A percentile compares a stretch with the other conserved stretches of the same genome.
Evolutionary conservation across 495 filamentous ascomycete species (phyloP).

Genomic region (Daldinia childiae): DNA sequence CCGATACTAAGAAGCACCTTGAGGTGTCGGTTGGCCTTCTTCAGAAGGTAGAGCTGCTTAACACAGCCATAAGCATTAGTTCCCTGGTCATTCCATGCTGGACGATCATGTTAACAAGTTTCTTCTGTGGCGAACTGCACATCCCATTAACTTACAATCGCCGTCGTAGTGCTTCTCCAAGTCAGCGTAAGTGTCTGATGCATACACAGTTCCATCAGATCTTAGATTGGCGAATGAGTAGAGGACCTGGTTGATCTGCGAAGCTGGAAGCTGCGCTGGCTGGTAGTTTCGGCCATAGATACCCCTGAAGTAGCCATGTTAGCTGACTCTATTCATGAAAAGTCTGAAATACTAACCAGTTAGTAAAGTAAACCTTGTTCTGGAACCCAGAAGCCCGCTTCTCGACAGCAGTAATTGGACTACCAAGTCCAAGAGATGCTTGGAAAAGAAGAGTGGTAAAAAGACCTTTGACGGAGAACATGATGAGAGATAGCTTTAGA

Average conservation of each 20-base stretch:
- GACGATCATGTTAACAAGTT: slow-evolving; percentile 21
- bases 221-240: slow-evolving; percentile 92
- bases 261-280: slow-evolving; percentile 79
- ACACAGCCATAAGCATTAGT: slow-evolving; percentile 82
- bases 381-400: slow-evolving; percentile 47
- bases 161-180: slow-evolving; percentile 76
- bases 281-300: slow-evolving; percentile 87
- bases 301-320: slow-evolving; percentile 60
- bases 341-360: slow-evolving; percentile 48
- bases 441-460: slow-evolving; percentile 39
- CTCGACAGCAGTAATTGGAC: slow-evolving; percentile 32
- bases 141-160: slow-evolving; percentile 49
- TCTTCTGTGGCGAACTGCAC: neutral
- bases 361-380: slow-evolving; percentile 60
- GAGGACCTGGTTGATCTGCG: slow-evolving; percentile 84
- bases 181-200: slow-evolving; percentile 68
- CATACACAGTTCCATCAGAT: slow-evolving; percentile 78
- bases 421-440: slow-evolving; percentile 39
- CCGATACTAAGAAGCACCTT: slow-evolving; percentile 90
- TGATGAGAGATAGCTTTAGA: slow-evolving; percentile 26
- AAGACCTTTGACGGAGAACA: slow-evolving; percentile 42
- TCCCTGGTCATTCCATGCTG: slow-evolving; percentile 58
- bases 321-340: neutral
- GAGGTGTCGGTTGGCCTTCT: slow-evolving; percentile 83
- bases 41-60: slow-evolving; percentile 88